A percentile compares a stretch with the other conserved stretches of the same genome.
Evolutionary conservation across 108 stramenopile species (phyloP).

Genomic region (Asterionellopsis glacialis): DNA sequence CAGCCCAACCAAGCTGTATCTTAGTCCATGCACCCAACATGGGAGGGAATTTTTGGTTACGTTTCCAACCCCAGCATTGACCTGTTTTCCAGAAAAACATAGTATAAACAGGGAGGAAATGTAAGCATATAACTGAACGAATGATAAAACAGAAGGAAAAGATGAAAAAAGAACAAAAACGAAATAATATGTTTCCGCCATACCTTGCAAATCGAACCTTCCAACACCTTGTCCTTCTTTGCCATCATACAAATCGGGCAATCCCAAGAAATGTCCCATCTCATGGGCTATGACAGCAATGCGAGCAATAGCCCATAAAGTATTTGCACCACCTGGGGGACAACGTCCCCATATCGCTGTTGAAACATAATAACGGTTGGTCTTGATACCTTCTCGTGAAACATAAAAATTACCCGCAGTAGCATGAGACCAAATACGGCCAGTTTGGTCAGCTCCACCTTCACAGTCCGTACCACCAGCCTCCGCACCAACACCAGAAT

Average conservation of each 20-base stretch:
- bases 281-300: slow-evolving; percentile 23
- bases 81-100: slow-evolving; percentile 24
- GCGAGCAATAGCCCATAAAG: slow-evolving; percentile 17
- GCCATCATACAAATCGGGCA: slow-evolving; percentile 20
- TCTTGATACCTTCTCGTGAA: slow-evolving; percentile 22
- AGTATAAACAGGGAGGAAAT: not conserved
- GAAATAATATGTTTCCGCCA: slow-evolving; percentile 34
- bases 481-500: slow-evolving; percentile 64
- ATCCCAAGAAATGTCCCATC: slow-evolving; percentile 12
- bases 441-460: slow-evolving; percentile 7
- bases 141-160: not conserved
- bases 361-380: slow-evolving; percentile 39
- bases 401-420: slow-evolving; percentile 12
- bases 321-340: slow-evolving; percentile 10
- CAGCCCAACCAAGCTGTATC: slow-evolving; percentile 43
- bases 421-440: slow-evolving; percentile 27
- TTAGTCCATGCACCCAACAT: slow-evolving; percentile 48
- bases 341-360: slow-evolving; percentile 28
- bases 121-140: not conserved
- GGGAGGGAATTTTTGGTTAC: slow-evolving; percentile 30
- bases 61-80: slow-evolving; percentile 21
- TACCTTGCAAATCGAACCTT: slow-evolving; percentile 23
- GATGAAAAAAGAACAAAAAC: slow-evolving; percentile 16
- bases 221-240: slow-evolving; percentile 20
- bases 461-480: slow-evolving; percentile 37